phyloP scores from a whole-genome alignment of 345 rosid genomes.

The Litchi chinensis region DNA sequence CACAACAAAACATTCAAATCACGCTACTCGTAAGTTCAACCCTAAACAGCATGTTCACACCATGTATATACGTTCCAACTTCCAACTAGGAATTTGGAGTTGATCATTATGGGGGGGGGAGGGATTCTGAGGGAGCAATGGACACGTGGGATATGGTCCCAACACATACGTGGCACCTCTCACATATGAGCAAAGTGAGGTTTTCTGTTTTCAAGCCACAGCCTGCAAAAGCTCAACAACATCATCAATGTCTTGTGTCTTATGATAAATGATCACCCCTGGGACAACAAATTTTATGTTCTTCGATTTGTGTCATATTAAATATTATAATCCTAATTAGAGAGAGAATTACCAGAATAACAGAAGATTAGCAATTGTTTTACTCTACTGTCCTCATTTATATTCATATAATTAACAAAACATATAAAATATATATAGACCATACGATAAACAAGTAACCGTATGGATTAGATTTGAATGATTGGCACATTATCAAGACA shows the following conservation, averaged over 20 bases:
- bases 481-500: not conserved
- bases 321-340: not conserved
- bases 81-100: not conserved
- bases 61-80: too few species aligned
- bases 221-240: not conserved
- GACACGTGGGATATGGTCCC: not conserved
- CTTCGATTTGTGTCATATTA: not conserved
- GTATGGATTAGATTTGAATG: conserved; percentile 13
- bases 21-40: not conserved
- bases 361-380: conserved; percentile 17
- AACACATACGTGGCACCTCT: too few species aligned
- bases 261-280: not conserved
- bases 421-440: not conserved
- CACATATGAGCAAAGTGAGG: not conserved
- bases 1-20: not conserved
- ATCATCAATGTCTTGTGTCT: not conserved
- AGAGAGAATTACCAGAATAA: conserved; percentile 9
- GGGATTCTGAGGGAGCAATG: not conserved
- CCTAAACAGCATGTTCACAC: not conserved
- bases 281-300: not conserved
- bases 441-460: conserved; percentile 18
- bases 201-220: too few species aligned
- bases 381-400: conserved; percentile 10
- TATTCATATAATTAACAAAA: not conserved
- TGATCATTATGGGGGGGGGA: not conserved